Evolutionary conservation across 2,329 filamentous ascomycete genomes (phyloP).

Genomic region (Emmonsia crescens): DNA sequence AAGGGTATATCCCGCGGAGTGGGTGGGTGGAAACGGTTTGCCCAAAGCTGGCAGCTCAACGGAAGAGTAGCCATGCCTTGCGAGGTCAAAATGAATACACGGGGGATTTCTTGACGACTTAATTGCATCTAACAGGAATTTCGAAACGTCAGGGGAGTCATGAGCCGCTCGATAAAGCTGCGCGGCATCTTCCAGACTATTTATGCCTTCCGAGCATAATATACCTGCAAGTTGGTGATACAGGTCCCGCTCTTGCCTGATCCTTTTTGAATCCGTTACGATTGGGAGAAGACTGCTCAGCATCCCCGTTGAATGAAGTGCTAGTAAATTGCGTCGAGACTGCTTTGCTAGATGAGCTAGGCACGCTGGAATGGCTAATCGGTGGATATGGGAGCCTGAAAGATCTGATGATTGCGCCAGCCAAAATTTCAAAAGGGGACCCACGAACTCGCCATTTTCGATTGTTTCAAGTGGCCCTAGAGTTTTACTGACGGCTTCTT

Average conservation of each 20-base stretch:
- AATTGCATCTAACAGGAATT: slow-evolving; percentile 65
- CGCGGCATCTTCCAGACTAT: slow-evolving; percentile 70
- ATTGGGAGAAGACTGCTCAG: slow-evolving; percentile 55
- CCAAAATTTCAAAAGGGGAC: slow-evolving; percentile 36
- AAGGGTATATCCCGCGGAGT: slow-evolving; percentile 76
- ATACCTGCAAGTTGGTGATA: slow-evolving; percentile 56
- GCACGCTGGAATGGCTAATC: slow-evolving; percentile 54
- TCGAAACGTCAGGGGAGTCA: slow-evolving; percentile 43
- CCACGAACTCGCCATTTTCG: slow-evolving; percentile 31
- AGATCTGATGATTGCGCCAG: slow-evolving; percentile 51
- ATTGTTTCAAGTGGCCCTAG: slow-evolving; percentile 33
- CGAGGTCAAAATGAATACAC: slow-evolving; percentile 89
- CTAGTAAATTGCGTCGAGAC: slow-evolving; percentile 59
- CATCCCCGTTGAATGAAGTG: slow-evolving; percentile 61
- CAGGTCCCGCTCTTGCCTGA: slow-evolving; percentile 45
- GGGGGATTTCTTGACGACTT: slow-evolving; percentile 65
- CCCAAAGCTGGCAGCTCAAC: slow-evolving; percentile 83
- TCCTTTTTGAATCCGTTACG: slow-evolving; percentile 48
- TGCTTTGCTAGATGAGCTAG: slow-evolving; percentile 47
- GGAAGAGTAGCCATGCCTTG: slow-evolving; percentile 75
- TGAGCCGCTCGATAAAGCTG: slow-evolving; percentile 55
- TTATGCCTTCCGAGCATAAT: slow-evolving; percentile 66
- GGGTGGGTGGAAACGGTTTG: slow-evolving; percentile 69
- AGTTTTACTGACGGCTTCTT: slow-evolving; percentile 23
- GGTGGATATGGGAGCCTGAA: slow-evolving; percentile 21